Conservation (phyloP, 345 rosid genomes). For the Abelmoschus esculentus region DNA sequence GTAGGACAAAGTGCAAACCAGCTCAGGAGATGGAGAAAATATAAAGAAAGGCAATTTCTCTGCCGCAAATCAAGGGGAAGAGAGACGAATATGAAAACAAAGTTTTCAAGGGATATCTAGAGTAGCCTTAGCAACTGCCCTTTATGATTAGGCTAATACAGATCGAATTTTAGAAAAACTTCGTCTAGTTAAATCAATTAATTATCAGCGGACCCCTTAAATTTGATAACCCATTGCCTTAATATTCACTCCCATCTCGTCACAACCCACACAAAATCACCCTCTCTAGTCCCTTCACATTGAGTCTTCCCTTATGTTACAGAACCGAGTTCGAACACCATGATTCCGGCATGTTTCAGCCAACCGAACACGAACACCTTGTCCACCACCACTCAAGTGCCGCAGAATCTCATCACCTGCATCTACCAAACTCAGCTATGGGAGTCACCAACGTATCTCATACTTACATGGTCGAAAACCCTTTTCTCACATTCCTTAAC, state of each 20-base stretch:
- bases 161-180: too few relatives aligned
- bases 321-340: not conserved
- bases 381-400: constrained; percentile 24
- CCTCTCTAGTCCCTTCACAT: too few relatives aligned
- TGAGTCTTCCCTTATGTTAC: too few relatives aligned
- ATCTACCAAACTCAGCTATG: constrained; percentile 36
- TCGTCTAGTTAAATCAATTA: too few relatives aligned
- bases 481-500: constrained; percentile 44
- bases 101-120: not conserved
- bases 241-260: constrained; percentile 11
- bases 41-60: constrained; percentile 10
- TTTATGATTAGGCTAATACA: constrained; percentile 1
- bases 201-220: too few relatives aligned
- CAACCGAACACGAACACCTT: constrained; percentile 30
- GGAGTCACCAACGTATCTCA: constrained; percentile 1
- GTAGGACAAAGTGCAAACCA: constrained; percentile 27
- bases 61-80: constrained; percentile 39
- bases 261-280: not conserved
- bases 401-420: constrained; percentile 44
- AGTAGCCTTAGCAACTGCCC: not conserved
- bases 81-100: not conserved
- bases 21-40: constrained; percentile 18
- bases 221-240: not conserved
- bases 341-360: constrained; percentile 52
- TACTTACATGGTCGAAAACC: constrained; percentile 45